These are phyloP conservation scores for Aschersonia sp. DNA, from an alignment of 2,329 filamentous ascomycete species.

Conservation along the genomic window DNA sequence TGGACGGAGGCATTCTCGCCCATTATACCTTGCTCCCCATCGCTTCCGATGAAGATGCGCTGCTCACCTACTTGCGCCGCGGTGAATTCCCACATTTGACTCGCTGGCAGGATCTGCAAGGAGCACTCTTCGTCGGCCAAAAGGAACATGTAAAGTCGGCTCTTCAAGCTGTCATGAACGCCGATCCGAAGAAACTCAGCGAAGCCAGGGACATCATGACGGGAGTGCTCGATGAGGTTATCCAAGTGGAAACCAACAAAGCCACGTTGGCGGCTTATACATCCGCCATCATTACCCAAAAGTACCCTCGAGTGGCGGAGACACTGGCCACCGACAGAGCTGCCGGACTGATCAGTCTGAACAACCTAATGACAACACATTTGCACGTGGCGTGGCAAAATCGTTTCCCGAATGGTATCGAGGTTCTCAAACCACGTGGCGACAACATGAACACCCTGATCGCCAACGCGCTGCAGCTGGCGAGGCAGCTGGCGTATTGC, in stretches of 20 bases:
- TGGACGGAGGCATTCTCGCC: constrained; percentile 70
- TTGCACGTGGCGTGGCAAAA: constrained; percentile 78
- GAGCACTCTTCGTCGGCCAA: constrained; percentile 59
- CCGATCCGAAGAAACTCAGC: constrained; percentile 35
- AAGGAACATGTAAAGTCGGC: constrained; percentile 48
- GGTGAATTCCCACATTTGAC: constrained; percentile 64
- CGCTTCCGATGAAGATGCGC: constrained; percentile 56
- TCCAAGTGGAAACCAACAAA: constrained; percentile 51
- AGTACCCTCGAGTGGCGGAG: constrained; percentile 54
- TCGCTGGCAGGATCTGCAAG: constrained; percentile 57
- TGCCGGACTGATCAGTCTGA: constrained; percentile 50
- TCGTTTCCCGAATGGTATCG: constrained; percentile 60
- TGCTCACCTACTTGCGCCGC: constrained; percentile 59
- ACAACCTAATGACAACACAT: constrained; percentile 68
- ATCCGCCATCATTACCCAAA: constrained; percentile 40
- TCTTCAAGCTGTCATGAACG: constrained; percentile 41
- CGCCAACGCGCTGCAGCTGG: constrained; percentile 56
- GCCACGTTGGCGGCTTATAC: constrained; percentile 69
- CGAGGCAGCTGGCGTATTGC: constrained; percentile 62
- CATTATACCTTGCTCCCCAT: constrained; percentile 78
- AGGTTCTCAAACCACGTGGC: constrained; percentile 66
- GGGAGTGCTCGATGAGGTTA: constrained; percentile 41
- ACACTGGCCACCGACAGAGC: constrained; percentile 41
- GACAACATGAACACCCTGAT: constrained; percentile 62
- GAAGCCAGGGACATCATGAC: constrained; percentile 48